A percentile compares a stretch with the other conserved stretches of the same genome.
These are phyloP conservation scores for Pseudogymnoascus sp. DNA, from an alignment of 2,329 filamentous ascomycete species.

Conservation along the genomic window DNA sequence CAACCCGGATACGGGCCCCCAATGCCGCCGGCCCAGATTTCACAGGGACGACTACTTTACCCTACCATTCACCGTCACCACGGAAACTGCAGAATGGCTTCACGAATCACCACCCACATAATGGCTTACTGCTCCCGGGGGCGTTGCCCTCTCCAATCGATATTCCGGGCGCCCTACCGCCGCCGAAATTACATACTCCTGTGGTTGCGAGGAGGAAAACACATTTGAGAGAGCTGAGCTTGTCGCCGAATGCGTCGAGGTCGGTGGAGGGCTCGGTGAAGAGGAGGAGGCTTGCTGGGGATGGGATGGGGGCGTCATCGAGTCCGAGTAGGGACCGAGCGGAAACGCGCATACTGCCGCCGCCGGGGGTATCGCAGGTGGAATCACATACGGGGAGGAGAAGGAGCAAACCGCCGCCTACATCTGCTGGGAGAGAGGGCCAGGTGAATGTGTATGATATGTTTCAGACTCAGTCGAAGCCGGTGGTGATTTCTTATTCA, in stretches of 20 bases:
- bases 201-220: background rate
- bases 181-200: background rate
- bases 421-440: background rate
- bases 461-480: background rate
- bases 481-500: background rate
- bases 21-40: background rate
- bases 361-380: background rate
- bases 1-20: background rate
- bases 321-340: background rate
- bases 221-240: background rate
- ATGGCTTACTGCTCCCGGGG: background rate
- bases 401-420: too few relatives aligned
- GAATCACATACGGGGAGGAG: too few relatives aligned
- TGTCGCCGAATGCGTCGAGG: background rate
- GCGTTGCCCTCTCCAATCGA: background rate
- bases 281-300: background rate
- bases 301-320: background rate
- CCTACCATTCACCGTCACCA: background rate
- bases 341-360: conserved; percentile 17
- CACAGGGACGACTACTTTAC: background rate
- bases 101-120: background rate
- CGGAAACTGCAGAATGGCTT: background rate
- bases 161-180: background rate
- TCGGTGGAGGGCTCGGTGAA: background rate
- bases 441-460: background rate